Evolutionary conservation across 208 protist species (phyloP).

Genomic region (Trypanosomatidae sp.): DNA sequence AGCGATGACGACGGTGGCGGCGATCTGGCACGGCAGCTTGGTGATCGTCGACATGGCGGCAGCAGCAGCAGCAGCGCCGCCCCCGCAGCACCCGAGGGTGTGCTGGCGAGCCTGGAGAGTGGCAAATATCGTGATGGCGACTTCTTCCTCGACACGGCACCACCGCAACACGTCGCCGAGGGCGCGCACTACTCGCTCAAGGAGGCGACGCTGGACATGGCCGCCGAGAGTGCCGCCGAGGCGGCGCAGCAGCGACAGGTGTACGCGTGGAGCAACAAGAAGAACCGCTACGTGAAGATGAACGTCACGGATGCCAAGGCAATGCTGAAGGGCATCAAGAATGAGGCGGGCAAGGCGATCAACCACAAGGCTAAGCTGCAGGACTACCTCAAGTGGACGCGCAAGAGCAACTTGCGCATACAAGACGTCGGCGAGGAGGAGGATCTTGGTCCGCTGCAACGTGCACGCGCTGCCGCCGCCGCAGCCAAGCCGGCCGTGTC

Average conservation of each 20-base stretch:
- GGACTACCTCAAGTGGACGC: slow-evolving; percentile 77
- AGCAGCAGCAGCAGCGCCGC: slow-evolving; percentile 8
- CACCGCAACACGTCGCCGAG: slow-evolving; percentile 39
- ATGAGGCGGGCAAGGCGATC: slow-evolving; percentile 87
- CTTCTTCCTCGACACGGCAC: slow-evolving; percentile 64
- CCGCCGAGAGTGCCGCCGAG: slow-evolving; percentile 73
- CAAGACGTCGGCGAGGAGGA: slow-evolving; percentile 88
- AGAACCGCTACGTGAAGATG: slow-evolving; percentile 87
- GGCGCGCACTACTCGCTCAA: slow-evolving; percentile 81
- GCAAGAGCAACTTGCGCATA: slow-evolving; percentile 88
- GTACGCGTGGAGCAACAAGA: slow-evolving; percentile 89
- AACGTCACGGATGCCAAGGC: slow-evolving; percentile 86
- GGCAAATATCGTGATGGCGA: slow-evolving; percentile 60
- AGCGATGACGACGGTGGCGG: too few relatives aligned
- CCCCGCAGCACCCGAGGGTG: slow-evolving; percentile 5
- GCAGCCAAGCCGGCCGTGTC: slow-evolving; percentile 4
- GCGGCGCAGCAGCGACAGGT: slow-evolving; percentile 77
- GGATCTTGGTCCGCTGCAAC: slow-evolving; percentile 62
- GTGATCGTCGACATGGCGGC: too few relatives aligned
- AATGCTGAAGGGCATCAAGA: slow-evolving; percentile 79
- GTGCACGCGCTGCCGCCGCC: slow-evolving; percentile 33
- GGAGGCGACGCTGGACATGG: slow-evolving; percentile 80
- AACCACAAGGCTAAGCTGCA: slow-evolving; percentile 87
- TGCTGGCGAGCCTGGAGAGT: slow-evolving; percentile 13
- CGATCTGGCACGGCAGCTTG: too few relatives aligned